Evolutionary conservation across 495 filamentous ascomycete genomes (phyloP).

Genomic region (Xylaria sp.): DNA sequence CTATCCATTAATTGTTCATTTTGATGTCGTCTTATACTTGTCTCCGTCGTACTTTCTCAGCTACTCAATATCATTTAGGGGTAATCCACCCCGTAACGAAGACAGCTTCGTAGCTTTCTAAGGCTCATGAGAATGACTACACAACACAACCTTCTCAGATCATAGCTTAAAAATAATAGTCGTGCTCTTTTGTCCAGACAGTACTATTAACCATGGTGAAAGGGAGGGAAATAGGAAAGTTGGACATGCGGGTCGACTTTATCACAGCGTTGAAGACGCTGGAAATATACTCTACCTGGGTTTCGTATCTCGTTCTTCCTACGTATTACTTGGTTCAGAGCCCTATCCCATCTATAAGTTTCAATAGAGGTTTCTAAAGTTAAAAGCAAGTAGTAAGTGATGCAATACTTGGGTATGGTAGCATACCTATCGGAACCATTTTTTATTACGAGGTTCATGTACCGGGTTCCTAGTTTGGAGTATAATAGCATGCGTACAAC

Average conservation of each 20-base stretch:
- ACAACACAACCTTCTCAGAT: background rate
- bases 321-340: too few relatives aligned
- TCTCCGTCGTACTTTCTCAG: background rate
- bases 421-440: background rate
- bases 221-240: too few relatives aligned
- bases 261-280: too few relatives aligned
- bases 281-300: too few relatives aligned
- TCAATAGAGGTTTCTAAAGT: background rate
- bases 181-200: too few relatives aligned
- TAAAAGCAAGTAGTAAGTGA: background rate
- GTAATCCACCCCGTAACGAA: background rate
- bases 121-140: background rate
- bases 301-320: too few relatives aligned
- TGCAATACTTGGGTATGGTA: background rate
- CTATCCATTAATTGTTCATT: background rate
- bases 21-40: background rate
- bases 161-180: background rate
- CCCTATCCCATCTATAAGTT: too few relatives aligned
- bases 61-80: background rate
- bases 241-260: too few relatives aligned
- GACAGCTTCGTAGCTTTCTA: background rate
- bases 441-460: background rate
- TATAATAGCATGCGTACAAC: background rate
- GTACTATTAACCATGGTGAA: too few relatives aligned
- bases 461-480: background rate